Evolutionary conservation across 2,329 filamentous ascomycete genomes (phyloP).

Genomic region (Fusarium globosum): DNA sequence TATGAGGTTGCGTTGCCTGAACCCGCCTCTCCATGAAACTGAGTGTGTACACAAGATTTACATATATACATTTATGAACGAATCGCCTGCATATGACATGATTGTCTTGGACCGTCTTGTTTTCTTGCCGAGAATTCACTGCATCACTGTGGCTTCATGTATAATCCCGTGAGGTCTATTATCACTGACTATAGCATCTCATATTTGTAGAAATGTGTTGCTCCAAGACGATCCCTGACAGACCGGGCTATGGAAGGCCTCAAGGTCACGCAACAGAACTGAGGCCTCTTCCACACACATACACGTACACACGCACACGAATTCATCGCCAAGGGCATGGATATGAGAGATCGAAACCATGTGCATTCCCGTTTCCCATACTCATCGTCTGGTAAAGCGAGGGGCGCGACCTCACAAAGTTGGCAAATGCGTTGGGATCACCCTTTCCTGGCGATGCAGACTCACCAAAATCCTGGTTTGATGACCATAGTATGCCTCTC

Average conservation of each 20-base stretch:
- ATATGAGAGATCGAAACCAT: slow-evolving; percentile 36
- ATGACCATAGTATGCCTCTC: neutral
- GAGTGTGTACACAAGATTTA: neutral
- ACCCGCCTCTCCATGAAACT: neutral
- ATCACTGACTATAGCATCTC: neutral
- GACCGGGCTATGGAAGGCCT: slow-evolving; percentile 12
- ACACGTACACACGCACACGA: neutral
- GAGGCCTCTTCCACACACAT: neutral
- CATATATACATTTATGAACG: neutral
- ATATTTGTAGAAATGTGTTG: neutral
- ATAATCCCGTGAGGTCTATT: neutral
- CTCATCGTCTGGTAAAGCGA: slow-evolving; percentile 30
- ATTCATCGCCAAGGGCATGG: neutral
- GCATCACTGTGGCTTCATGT: neutral
- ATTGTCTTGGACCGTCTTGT: neutral
- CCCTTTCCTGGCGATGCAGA: neutral
- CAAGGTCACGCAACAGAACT: neutral
- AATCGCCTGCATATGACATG: neutral
- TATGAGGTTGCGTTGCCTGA: neutral
- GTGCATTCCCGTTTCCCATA: slow-evolving; percentile 33
- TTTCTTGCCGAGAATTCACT: neutral
- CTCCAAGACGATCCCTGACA: neutral
- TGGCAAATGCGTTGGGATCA: neutral
- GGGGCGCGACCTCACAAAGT: slow-evolving; percentile 10
- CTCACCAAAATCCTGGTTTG: neutral